Evolutionary conservation across 129 eudicot species (phyloP), one percentile per base, ranked within the genome.

Genomic region (Centaurea solstitialis): DNA sequence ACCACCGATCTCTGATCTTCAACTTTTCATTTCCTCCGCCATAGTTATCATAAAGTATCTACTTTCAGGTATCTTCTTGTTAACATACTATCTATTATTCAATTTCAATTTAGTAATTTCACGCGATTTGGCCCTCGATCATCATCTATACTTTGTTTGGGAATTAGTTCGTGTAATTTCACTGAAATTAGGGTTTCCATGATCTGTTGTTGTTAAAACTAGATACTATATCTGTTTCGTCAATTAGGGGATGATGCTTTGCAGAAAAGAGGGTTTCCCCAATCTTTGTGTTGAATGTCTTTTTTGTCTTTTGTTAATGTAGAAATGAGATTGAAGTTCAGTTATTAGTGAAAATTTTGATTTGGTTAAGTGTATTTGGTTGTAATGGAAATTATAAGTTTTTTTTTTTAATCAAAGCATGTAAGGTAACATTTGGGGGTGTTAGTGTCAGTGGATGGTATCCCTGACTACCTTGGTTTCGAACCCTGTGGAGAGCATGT

Each of bases 1-100:
- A n/a, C n/a, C 20, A 53, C 85, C 79, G 88, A 86, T 87, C 90
- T 89, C 86, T 82, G 84, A 75, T 84, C 82, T 72, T 83, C 17
- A 75, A 50, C 9, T 68, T 24, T 72, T 41, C 30, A 72, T 43
- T 39, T 61, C 59, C 83, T 70, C 13, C 57, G 59, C 76, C 76
- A 41, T 80, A 72, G 17, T 79, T 80, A 26, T 26, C 2, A 26
- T 26, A 0, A 72, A 57, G 5, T 79, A 50, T 62, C 75, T 9
- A 45, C 81, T 83, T 78, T 79, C 89, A 85, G 88, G 93, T 90
- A 66, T 28, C 33, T 26, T 28, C 33, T 26, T 26, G 30, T 38
- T 68, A 23, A 35, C 43, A 22, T 26, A 26, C 30, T 26, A 26
- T 37, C 4, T 26, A 26, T 2, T 26, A 26, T 37, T 6, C 37